phyloP scores from a whole-genome alignment of 2,329 filamentous ascomycete genomes.

The Berkeleyomyces rouxiae region DNA sequence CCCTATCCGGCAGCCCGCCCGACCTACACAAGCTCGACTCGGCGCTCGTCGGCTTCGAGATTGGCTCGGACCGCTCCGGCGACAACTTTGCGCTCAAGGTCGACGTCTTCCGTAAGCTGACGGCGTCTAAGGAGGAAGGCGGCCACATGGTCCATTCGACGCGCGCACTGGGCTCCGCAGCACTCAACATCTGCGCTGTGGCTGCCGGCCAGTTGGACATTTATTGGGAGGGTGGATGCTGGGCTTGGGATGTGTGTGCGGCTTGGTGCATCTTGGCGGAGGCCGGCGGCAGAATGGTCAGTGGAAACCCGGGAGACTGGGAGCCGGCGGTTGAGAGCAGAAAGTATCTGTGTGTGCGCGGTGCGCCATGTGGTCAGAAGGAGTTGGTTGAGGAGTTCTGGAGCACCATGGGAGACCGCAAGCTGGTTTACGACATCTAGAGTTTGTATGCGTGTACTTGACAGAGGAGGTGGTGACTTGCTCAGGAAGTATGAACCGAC shows the following conservation, averaged over 20 bases:
- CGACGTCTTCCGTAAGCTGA: conserved; percentile 45
- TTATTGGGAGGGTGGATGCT: conserved; percentile 75
- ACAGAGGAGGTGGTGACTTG: no score
- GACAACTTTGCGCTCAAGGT: conserved; percentile 55
- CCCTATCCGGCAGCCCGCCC: conserved; percentile 30
- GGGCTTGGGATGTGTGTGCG: conserved; percentile 74
- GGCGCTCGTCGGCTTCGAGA: conserved; percentile 54
- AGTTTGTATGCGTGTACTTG: conserved; percentile 5
- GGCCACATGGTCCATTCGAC: conserved; percentile 64
- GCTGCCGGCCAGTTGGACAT: conserved; percentile 54
- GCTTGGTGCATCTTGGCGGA: conserved; percentile 63
- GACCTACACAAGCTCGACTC: conserved; percentile 43
- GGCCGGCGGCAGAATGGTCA: conserved; percentile 55
- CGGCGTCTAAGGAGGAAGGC: conserved; percentile 40
- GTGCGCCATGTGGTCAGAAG: conserved; percentile 41
- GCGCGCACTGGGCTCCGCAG: conserved; percentile 54
- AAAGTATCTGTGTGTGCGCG: conserved; percentile 46
- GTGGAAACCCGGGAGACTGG: conserved; percentile 61
- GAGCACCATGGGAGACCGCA: conserved; percentile 38
- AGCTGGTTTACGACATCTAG: conserved; percentile 28
- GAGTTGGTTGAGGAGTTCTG: conserved; percentile 50
- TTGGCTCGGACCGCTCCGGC: conserved; percentile 52
- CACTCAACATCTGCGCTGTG: conserved; percentile 57
- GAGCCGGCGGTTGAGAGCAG: conserved; percentile 40
- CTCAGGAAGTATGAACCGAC: background rate